Evolutionary conservation across 768 basidiomycete genomes (phyloP), one percentile per base, ranked within the genome.

Genomic region (Coprinellus micaceus): DNA sequence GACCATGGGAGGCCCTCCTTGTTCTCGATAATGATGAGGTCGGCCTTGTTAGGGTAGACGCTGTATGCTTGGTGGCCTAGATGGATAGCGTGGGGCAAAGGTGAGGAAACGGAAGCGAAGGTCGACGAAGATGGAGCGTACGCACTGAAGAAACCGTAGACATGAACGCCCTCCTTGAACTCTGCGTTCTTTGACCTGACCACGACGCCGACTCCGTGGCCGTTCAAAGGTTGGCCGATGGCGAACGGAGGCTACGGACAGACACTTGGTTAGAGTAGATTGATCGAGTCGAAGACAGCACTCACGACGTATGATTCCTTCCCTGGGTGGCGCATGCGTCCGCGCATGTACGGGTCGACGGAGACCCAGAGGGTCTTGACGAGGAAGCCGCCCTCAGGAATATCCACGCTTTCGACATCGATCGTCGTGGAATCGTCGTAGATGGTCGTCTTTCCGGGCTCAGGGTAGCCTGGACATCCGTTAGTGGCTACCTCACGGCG

Each of bases 271-370:
- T n/a, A n/a, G 5, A 1, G 1, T 2, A 21, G 24, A 21, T 19
- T 46, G 11, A 29, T 11, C 3, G n/a, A 41, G 21, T 17, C 7
- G 17, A 7, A 43, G 40, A 19, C 12, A 15, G 28, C 12, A 46
- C 56, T 26, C 33, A 57, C 60, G 11, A 33, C 2, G 46, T 65
- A 67, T 1, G 66, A 69, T 24, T 68, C 41, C 22, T 61, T 46
- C 2, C 60, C 57, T 2, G 63, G 45, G 10, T 60, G 60, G 5
- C 71, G 61, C 79, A 80, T 78, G 39, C 63, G 59, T 10, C 69
- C 68, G 15, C 74, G 59, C 57, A 78, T 25, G 59, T 76, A 78
- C 0, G 79, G 79, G 50, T 82, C 82, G 39, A 81, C 63, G 15
- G 75, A 75, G 15, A 82, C 60, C 4, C 70, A 67, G 13, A 81